Base-by-base conservation (phyloP, 306 rosid species). In the Casuarina cunninghamiana region DNA sequence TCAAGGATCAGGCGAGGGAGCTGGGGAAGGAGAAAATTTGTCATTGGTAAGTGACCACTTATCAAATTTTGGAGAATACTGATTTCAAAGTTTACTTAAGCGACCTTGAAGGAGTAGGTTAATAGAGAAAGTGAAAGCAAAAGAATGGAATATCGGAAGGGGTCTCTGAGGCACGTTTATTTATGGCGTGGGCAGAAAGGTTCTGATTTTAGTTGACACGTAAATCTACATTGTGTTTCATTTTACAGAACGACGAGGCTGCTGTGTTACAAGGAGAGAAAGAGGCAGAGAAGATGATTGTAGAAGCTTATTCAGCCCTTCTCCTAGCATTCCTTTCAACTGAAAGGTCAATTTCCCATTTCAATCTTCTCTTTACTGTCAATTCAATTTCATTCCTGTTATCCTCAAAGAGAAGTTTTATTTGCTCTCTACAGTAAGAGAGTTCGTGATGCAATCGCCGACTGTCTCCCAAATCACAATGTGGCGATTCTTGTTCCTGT, bases 401-500 rank as follows among this genome's bases (percentile, higher is more conserved):
- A 70, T 77, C 57, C 39, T 77, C 73, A 72, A 70, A 55, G 42
- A 42, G 62, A 5, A 37, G 8, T 58, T 48, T 41, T 66, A 48
- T 73, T 78, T 65, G 71, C 76, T 41, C 19, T 72, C 13, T 72
- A 44, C 87, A 88, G 92, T 48, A 80, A 84, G 83, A 73, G 77
- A 19, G 78, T 84, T 65, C 88, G 92, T 0, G 78, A 79, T 3
- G 82, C 86, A 7, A 88, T 88, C n/a, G 84, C 86, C 2, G 87
- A 77, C 77, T 81, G 82, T 84, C 92, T 88, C 19, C 92, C 92
- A 21, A 83, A 82, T 37, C 88, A 75, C 90, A 96, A 83, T 82
- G 87, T 96, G 76, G 72, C 91, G 10, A 77, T 81, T 75, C 96
- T 95, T 49, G 99, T 96, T 41, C 99, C 99, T 21, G 99, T 96